phyloP scores from a whole-genome alignment of 164 flowering plant genomes.

The Sextonia rubra region DNA sequence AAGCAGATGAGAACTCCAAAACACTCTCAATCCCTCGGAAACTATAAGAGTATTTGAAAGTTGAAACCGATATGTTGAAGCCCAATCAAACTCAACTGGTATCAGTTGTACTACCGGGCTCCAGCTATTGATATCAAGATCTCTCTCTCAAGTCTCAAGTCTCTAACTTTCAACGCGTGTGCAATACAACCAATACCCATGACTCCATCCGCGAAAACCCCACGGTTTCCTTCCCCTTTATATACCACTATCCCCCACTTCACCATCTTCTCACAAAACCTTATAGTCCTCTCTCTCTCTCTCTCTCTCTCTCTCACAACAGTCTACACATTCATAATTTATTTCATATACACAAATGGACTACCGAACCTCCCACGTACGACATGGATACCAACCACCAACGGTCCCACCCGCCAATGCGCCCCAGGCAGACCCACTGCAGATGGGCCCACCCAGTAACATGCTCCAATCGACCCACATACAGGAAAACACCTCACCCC shows the following conservation, averaged over 20 bases:
- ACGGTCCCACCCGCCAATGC: background rate
- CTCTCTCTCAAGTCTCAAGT: too few species aligned
- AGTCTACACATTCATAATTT: background rate
- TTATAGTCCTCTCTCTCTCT: background rate
- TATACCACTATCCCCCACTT: too few species aligned
- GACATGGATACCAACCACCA: background rate
- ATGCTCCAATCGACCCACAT: background rate
- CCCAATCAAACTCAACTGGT: too few species aligned
- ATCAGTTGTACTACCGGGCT: too few species aligned
- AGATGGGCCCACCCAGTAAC: too few species aligned
- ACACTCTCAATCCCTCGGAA: too few species aligned
- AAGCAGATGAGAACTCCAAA: too few species aligned
- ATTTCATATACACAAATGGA: background rate
- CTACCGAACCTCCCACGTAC: background rate
- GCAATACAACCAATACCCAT: background rate
- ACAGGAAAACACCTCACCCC: constrained; percentile 14
- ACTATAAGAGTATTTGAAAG: too few species aligned
- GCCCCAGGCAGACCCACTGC: background rate
- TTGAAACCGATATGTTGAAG: too few species aligned
- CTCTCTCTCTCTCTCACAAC: background rate
- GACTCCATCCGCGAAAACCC: constrained; percentile 30
- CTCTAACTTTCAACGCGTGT: background rate
- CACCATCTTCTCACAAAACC: too few species aligned
- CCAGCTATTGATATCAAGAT: too few species aligned
- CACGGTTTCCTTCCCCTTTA: constrained; percentile 26